Percentiles rank a stretch among this genome's conserved stretches.
Conservation (phyloP, 2,329 filamentous ascomycete species). For the Chaetomiaceae sp. region DNA sequence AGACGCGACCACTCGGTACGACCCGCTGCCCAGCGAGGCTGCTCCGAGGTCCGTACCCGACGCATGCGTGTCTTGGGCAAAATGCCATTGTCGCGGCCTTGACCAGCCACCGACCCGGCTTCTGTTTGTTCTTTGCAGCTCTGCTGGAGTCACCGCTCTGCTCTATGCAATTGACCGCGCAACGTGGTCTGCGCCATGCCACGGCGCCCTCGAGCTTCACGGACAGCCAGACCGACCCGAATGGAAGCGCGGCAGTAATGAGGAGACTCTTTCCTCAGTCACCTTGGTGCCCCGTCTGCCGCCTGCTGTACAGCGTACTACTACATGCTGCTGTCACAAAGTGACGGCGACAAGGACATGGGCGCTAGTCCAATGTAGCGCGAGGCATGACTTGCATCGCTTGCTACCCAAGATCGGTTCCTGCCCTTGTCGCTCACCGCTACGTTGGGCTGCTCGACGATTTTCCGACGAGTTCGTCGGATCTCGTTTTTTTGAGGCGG, state of each 20-base stretch:
- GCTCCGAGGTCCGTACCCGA: constrained; percentile 9
- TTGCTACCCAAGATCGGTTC: constrained; percentile 28
- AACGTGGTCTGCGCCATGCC: constrained; percentile 2
- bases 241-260: constrained; percentile 2
- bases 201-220: not conserved
- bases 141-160: constrained; percentile 2
- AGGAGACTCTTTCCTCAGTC: constrained; percentile 6
- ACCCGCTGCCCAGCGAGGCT: constrained; percentile 8
- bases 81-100: constrained; percentile 9
- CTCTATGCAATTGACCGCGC: constrained; percentile 14
- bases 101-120: not conserved
- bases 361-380: constrained; percentile 18
- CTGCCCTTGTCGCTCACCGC: constrained; percentile 28
- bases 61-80: not conserved
- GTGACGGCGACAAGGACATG: constrained; percentile 24
- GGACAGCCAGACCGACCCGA: not conserved
- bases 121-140: constrained; percentile 7
- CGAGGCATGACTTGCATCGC: constrained; percentile 24
- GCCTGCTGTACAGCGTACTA: too few relatives aligned
- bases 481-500: too few relatives aligned
- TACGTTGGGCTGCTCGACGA: constrained; percentile 25
- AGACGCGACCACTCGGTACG: constrained; percentile 7
- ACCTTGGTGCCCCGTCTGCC: constrained; percentile 9
- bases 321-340: not conserved
- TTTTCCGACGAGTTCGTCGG: constrained; percentile 2